phyloP scores from a whole-genome alignment of 352 stramenopile species.

The Albugo candida region DNA sequence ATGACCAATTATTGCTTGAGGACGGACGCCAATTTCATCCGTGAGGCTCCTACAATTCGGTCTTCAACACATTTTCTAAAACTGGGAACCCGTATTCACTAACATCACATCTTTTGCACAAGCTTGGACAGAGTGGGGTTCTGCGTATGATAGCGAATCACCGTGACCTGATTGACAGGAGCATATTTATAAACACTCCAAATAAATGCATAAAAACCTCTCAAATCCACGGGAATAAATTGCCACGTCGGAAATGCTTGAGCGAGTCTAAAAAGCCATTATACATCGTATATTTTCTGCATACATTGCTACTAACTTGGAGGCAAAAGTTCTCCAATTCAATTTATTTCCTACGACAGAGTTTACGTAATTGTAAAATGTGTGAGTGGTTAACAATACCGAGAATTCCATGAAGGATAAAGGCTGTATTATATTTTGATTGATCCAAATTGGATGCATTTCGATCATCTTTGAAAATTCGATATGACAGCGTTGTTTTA shows the following conservation, averaged over 20 bases:
- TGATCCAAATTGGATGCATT: too few relatives aligned
- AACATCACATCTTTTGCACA: slow-evolving; percentile 55
- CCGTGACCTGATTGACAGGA: slow-evolving; percentile 25
- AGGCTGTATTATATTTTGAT: slow-evolving; percentile 33
- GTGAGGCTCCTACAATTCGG: slow-evolving; percentile 19
- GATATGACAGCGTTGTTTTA: too few relatives aligned
- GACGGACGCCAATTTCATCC: slow-evolving; percentile 25
- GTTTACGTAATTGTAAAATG: background rate
- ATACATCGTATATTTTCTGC: background rate
- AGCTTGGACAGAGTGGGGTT: slow-evolving; percentile 37
- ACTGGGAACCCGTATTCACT: slow-evolving; percentile 1
- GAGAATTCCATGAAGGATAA: slow-evolving; percentile 71
- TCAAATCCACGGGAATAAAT: slow-evolving; percentile 43
- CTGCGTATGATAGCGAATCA: slow-evolving; percentile 42
- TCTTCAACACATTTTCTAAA: background rate
- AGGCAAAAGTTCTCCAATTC: slow-evolving; percentile 68
- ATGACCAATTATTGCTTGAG: slow-evolving; percentile 43
- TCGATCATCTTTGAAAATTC: too few relatives aligned
- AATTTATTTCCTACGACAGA: slow-evolving; percentile 47
- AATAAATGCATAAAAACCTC: slow-evolving; percentile 17
- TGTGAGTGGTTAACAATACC: slow-evolving; percentile 12
- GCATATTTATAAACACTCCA: background rate
- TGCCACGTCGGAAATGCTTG: slow-evolving; percentile 40
- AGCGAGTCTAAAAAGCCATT: slow-evolving; percentile 18
- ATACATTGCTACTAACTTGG: slow-evolving; percentile 12